Percentiles rank a stretch among this genome's conserved stretches.
Evolutionary conservation across 805 yeast genomes (phyloP).

Genomic region (Spathaspora boniae): DNA sequence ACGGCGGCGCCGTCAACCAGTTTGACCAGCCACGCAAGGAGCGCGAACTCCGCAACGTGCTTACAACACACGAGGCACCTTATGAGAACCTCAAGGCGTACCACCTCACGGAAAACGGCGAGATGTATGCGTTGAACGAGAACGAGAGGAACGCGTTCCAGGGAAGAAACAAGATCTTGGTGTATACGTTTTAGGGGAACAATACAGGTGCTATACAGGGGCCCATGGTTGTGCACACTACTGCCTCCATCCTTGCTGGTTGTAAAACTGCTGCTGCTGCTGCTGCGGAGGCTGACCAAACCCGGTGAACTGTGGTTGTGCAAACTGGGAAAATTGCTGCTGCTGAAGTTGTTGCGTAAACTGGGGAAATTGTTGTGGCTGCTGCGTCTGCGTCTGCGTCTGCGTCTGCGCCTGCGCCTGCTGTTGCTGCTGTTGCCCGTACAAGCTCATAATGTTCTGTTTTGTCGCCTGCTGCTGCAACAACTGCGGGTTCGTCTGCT

Average conservation of each 20-base stretch:
- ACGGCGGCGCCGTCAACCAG: constrained; percentile 15
- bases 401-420: constrained; percentile 11
- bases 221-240: too few species aligned
- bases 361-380: constrained; percentile 10
- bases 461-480: constrained; percentile 36
- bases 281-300: constrained; percentile 7
- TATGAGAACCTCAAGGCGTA: constrained; percentile 22
- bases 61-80: constrained; percentile 13
- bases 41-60: too few species aligned
- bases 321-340: constrained; percentile 7
- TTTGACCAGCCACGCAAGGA: constrained; percentile 10
- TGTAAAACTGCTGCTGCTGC: constrained; percentile 8
- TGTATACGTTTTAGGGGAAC: constrained; percentile 23
- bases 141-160: constrained; percentile 16
- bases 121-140: constrained; percentile 24
- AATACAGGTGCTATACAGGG: too few species aligned
- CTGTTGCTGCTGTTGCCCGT: constrained; percentile 27
- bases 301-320: constrained; percentile 10
- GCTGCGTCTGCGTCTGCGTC: constrained; percentile 12
- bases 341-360: constrained; percentile 8
- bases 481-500: constrained; percentile 32
- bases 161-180: constrained; percentile 25
- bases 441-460: constrained; percentile 38
- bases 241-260: constrained; percentile 10
- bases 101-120: constrained; percentile 26